Evolutionary conservation across 768 basidiomycete genomes (phyloP).

Genomic region (Tubosaeta sp.): DNA sequence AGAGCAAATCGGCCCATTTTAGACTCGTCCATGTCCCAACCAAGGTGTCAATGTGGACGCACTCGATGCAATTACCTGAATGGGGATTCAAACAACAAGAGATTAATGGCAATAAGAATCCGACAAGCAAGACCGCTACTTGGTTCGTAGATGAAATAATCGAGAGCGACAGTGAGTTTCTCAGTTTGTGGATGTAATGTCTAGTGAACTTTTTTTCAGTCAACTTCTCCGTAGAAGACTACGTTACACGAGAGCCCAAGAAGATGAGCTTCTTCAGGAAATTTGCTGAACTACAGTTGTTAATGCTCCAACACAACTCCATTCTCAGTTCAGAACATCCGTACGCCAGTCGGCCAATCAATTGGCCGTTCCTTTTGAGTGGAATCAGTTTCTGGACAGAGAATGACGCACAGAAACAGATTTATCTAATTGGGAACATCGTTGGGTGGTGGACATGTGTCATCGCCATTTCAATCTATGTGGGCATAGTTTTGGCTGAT

Average conservation of each 20-base stretch:
- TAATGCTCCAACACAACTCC: conserved; percentile 99
- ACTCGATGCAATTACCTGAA: conserved; percentile 78
- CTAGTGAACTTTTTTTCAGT: conserved; percentile 39
- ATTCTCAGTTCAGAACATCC: conserved; percentile 97
- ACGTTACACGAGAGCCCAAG: conserved; percentile 65
- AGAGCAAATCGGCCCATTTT: conserved; percentile 93
- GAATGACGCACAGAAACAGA: conserved; percentile 79
- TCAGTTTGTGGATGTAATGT: not conserved
- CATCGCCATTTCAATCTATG: conserved; percentile 78
- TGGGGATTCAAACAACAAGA: conserved; percentile 99
- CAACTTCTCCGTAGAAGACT: conserved; percentile 49
- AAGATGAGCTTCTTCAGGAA: conserved; percentile 91
- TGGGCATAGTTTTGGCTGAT: conserved; percentile 89
- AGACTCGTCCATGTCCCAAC: conserved; percentile 86
- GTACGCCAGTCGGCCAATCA: conserved; percentile 92
- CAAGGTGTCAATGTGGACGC: conserved; percentile 93
- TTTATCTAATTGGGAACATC: conserved; percentile 94
- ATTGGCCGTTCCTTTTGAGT: conserved; percentile 95
- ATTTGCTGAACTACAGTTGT: conserved; percentile 85
- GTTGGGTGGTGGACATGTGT: conserved; percentile 94
- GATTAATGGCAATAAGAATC: conserved; percentile 95
- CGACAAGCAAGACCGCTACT: conserved; percentile 71
- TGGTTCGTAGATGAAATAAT: conserved; percentile 91
- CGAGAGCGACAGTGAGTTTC: conserved; percentile 58
- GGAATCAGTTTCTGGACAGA: conserved; percentile 99